These are phyloP conservation scores for Stygiomarasmius scandens DNA, from an alignment of 1,284 basidiomycete genomes.

Conservation along the genomic window DNA sequence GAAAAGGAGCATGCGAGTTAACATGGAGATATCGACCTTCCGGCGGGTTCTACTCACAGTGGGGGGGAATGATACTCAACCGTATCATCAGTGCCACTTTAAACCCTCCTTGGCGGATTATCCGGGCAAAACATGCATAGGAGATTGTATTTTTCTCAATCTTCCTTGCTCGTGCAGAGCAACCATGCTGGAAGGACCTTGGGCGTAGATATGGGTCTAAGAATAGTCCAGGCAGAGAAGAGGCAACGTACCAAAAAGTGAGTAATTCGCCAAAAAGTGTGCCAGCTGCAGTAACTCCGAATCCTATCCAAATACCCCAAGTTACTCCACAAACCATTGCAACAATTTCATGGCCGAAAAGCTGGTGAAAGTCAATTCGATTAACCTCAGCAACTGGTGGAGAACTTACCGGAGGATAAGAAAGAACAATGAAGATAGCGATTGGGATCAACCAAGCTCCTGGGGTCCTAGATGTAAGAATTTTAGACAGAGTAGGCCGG, in stretches of 20 bases:
- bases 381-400: too few relatives aligned
- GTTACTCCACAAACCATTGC: conserved; percentile 23
- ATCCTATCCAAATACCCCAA: conserved; percentile 10
- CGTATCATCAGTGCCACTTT: conserved; percentile 59
- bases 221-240: neutral
- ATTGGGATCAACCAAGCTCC: conserved; percentile 10
- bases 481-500: neutral
- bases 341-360: conserved; percentile 59
- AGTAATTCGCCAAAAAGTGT: conserved; percentile 52
- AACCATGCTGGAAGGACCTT: conserved; percentile 47
- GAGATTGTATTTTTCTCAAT: conserved; percentile 59
- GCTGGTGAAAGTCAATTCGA: conserved; percentile 21
- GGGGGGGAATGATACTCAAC: conserved; percentile 63
- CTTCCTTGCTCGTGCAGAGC: conserved; percentile 50
- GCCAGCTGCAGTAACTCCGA: conserved; percentile 33
- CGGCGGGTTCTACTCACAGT: conserved; percentile 34
- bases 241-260: conserved; percentile 47
- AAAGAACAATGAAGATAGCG: conserved; percentile 3
- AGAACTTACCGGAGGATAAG: conserved; percentile 13
- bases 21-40: too few relatives aligned
- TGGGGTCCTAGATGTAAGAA: neutral
- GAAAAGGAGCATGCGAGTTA: neutral
- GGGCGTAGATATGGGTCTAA: neutral
- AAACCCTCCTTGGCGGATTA: conserved; percentile 71
- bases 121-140: conserved; percentile 48